These are phyloP conservation scores for Saturnispora gosingensis DNA, from an alignment of 805 yeast genomes.

Conservation along the genomic window DNA sequence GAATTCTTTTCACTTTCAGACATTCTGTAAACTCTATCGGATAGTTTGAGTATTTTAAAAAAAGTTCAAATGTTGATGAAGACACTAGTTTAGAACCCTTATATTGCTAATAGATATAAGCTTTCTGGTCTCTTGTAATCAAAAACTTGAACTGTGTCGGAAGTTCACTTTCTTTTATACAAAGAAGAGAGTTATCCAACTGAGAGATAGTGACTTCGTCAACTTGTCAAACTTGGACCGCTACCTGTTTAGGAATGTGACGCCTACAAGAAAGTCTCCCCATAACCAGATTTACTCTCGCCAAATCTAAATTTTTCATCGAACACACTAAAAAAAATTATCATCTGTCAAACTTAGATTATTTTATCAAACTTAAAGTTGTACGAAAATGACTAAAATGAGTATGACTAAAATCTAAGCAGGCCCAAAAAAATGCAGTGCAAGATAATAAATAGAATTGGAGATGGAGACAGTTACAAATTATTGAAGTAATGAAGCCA, in stretches of 20 bases:
- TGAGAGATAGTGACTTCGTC: background rate
- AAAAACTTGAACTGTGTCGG: background rate
- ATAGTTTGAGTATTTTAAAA: too few relatives aligned
- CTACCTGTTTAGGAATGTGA: background rate
- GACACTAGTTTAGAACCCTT: background rate
- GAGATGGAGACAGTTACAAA: background rate
- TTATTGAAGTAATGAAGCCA: background rate
- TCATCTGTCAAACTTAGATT: background rate
- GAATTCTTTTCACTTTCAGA: background rate
- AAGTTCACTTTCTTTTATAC: background rate
- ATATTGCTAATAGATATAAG: background rate
- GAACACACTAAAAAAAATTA: background rate
- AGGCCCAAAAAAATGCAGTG: too few relatives aligned
- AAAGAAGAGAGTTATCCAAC: background rate
- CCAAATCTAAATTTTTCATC: background rate
- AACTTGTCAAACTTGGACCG: constrained; percentile 1
- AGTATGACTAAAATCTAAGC: background rate
- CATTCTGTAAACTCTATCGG: background rate
- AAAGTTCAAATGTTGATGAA: background rate
- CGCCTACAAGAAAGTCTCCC: background rate
- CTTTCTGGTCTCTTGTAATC: background rate
- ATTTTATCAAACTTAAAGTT: background rate
- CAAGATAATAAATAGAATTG: too few relatives aligned
- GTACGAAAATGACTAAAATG: background rate
- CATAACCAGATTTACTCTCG: background rate